Base-by-base conservation (phyloP, 1,284 basidiomycete genomes). In the Puccinia triticina region DNA sequence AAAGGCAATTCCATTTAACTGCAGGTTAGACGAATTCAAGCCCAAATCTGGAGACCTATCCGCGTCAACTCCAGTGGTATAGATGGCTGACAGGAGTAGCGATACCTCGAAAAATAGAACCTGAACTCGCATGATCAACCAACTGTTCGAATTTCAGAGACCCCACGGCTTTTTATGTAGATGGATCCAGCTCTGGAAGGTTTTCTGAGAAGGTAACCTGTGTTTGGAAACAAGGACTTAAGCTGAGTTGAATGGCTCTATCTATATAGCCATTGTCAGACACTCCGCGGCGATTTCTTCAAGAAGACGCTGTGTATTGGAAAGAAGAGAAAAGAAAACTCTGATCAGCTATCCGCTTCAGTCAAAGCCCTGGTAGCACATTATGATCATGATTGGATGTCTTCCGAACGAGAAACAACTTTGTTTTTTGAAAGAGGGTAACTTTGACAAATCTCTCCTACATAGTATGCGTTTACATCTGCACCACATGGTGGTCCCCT, bases 1-100 rank as follows among this genome's bases (percentile, higher is more conserved):
- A 75, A 82, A 75, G 29, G 72, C 72, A 23, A 82, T 82, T 48
- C 72, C 80, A 43, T 82, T 61, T 16, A 59, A 26, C 32, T 82
- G 32, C n/a, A 82, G 59, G 71, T 82, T 82, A 32, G 71, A 74
- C 18, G 71, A 50, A 50, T 75, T 67, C 29, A 82, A 64, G 14
- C 80, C 80, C 61, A 77, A 53, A 23, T 37, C 29, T 5, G 71
- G 26, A 55, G 71, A 73, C 71, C 53, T 73, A 53, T 55, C 7
- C n/a, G 26, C 71, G 46, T 73, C 48, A 29, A 55, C 46, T 73
- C 48, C 23, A 37, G 48, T 11, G 16, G 23, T 73, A 40, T 55
- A 53, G 46, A 48, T 26, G 53, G 53, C 71, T 34, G 71, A 29
- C 29, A 73, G 32, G 50, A 73, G 53, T 46, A 73, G 29, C 16